Conservation (phyloP, 352 stramenopile genomes). For the Albugo laibachii region DNA sequence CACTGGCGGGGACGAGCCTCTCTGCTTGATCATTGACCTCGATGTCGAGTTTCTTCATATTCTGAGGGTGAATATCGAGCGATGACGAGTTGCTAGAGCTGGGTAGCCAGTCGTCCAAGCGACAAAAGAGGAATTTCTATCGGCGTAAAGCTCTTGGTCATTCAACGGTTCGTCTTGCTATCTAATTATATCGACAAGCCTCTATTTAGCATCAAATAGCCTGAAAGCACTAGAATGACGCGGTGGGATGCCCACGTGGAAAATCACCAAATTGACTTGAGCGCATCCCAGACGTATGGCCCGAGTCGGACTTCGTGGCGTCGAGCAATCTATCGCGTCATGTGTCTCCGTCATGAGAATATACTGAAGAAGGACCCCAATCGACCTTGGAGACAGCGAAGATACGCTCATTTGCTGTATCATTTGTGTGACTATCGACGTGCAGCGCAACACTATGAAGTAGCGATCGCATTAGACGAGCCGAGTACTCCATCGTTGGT, state of each 20-base stretch:
- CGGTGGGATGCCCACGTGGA: constrained; percentile 11
- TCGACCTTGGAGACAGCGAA: constrained; percentile 41
- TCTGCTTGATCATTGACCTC: too few species aligned
- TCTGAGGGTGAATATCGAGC: too few species aligned
- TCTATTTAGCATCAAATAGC: too few species aligned
- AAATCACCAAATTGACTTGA: not conserved
- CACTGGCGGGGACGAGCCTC: too few species aligned
- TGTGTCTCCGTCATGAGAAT: constrained; percentile 34
- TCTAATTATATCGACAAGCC: too few species aligned
- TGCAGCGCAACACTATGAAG: constrained; percentile 21
- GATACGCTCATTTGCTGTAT: constrained; percentile 33
- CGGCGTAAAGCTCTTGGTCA: too few species aligned
- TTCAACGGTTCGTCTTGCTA: too few species aligned
- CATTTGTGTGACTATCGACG: constrained; percentile 15
- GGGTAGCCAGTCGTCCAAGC: too few species aligned
- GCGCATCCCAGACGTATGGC: not conserved
- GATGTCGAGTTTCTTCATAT: too few species aligned
- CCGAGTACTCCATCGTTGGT: too few species aligned
- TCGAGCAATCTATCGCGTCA: constrained; percentile 17
- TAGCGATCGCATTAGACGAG: constrained; percentile 24
- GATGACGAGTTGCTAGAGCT: too few species aligned
- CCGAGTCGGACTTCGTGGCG: constrained; percentile 10
- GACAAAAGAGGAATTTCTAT: too few species aligned
- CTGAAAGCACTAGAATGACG: constrained; percentile 6
- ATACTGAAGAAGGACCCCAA: constrained; percentile 33